phyloP scores from a whole-genome alignment of 2,329 filamentous ascomycete genomes.

The Periconia digitata region DNA sequence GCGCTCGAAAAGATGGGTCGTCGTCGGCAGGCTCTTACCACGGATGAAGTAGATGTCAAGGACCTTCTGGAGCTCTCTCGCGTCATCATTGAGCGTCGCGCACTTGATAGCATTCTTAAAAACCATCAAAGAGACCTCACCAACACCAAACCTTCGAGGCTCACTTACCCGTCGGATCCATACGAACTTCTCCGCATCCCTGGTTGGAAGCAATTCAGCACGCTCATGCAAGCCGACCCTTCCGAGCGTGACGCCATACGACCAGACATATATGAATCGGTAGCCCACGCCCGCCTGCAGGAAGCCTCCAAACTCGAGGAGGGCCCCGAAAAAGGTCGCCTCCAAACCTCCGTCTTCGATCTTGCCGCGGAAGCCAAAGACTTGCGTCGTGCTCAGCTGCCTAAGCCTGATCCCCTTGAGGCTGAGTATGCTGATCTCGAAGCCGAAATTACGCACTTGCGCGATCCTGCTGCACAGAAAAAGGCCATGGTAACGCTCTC shows the following conservation, averaged over 20 bases:
- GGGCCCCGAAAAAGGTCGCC: slow-evolving; percentile 18
- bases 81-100: slow-evolving; percentile 81
- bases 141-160: slow-evolving; percentile 26
- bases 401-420: slow-evolving; percentile 1
- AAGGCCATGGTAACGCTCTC: not conserved
- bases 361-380: slow-evolving; percentile 34
- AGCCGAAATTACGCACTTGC: not conserved
- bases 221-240: slow-evolving; percentile 18
- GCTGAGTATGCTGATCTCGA: not conserved
- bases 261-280: slow-evolving; percentile 27
- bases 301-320: slow-evolving; percentile 22
- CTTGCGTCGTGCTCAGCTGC: slow-evolving; percentile 24
- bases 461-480: not conserved
- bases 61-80: slow-evolving; percentile 83
- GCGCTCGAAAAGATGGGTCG: slow-evolving; percentile 69
- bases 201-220: slow-evolving; percentile 32
- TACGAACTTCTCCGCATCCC: slow-evolving; percentile 25
- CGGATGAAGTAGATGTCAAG: slow-evolving; percentile 91
- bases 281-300: slow-evolving; percentile 23
- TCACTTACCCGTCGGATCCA: no score
- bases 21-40: slow-evolving; percentile 67
- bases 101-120: slow-evolving; percentile 71
- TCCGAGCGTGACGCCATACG: slow-evolving; percentile 24
- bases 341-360: slow-evolving; percentile 28
- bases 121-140: slow-evolving; percentile 32